Percentiles rank a stretch among this genome's conserved stretches.
Conservation (phyloP, 768 basidiomycete genomes). For the Suillus tomentosus region DNA sequence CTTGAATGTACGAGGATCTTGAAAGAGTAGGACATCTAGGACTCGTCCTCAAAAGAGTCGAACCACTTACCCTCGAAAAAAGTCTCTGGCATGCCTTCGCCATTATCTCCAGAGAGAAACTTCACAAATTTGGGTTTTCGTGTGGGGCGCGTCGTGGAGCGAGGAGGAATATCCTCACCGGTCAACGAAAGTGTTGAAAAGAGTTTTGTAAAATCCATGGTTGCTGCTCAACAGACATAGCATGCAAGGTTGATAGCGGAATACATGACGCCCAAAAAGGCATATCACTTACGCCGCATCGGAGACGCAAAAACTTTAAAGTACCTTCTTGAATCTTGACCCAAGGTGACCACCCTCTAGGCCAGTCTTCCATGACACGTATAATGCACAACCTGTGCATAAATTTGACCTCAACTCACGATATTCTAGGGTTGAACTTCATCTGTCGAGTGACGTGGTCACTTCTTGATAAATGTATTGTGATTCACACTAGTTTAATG, state of each 20-base stretch:
- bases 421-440: neutral
- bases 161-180: neutral
- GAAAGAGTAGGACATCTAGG: slow-evolving; percentile 8
- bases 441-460: neutral
- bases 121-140: slow-evolving; percentile 21
- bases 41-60: slow-evolving; percentile 11
- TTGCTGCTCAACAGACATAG: neutral
- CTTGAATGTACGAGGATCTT: slow-evolving; percentile 13
- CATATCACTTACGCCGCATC: neutral
- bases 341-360: no score
- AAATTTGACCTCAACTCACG: no score
- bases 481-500: no score
- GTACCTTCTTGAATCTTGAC: neutral
- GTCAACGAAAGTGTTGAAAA: neutral
- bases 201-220: slow-evolving; percentile 1
- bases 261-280: neutral
- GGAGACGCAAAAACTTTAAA: neutral
- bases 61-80: slow-evolving; percentile 29
- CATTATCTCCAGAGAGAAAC: slow-evolving; percentile 26
- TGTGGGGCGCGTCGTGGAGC: neutral
- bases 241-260: no score
- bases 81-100: slow-evolving; percentile 26
- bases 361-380: neutral
- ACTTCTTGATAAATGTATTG: neutral
- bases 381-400: neutral